These are phyloP conservation scores for Gillenia trifoliata DNA, from an alignment of 306 rosid genomes.

Conservation along the genomic window DNA sequence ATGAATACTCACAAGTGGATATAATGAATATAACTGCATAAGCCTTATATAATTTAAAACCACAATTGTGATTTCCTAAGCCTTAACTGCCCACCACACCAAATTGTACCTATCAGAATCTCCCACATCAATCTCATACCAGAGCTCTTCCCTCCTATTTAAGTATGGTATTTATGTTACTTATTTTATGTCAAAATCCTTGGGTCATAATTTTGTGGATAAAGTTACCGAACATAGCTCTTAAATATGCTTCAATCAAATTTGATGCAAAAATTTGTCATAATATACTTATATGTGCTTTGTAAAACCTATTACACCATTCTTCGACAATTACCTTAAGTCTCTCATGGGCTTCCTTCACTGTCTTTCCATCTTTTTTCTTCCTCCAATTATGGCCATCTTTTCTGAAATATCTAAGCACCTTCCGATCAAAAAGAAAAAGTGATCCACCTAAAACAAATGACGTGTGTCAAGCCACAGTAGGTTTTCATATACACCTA, in stretches of 20 bases:
- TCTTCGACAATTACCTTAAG: slow-evolving; percentile 57
- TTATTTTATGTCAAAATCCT: neutral
- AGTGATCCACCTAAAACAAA: slow-evolving; percentile 78
- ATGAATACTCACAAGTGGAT: neutral
- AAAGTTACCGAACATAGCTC: neutral
- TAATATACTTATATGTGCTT: neutral
- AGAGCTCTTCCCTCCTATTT: neutral
- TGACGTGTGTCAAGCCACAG: slow-evolving; percentile 22
- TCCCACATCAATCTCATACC: neutral
- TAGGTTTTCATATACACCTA: slow-evolving; percentile 4
- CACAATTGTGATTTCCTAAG: neutral
- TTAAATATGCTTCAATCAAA: neutral
- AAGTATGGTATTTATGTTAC: neutral
- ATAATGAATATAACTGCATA: neutral
- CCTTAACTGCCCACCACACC: neutral
- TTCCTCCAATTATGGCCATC: slow-evolving; percentile 96
- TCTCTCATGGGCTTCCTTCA: slow-evolving; percentile 92
- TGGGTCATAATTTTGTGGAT: neutral
- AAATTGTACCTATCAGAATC: neutral
- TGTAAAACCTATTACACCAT: neutral
- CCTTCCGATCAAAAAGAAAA: slow-evolving; percentile 85
- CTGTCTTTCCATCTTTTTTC: slow-evolving; percentile 90
- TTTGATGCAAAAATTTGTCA: neutral
- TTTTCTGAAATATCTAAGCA: slow-evolving; percentile 81
- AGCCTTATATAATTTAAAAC: neutral